Evolutionary conservation across 2,329 filamentous ascomycete genomes (phyloP).

Genomic region (Thielaviopsis euricoi): DNA sequence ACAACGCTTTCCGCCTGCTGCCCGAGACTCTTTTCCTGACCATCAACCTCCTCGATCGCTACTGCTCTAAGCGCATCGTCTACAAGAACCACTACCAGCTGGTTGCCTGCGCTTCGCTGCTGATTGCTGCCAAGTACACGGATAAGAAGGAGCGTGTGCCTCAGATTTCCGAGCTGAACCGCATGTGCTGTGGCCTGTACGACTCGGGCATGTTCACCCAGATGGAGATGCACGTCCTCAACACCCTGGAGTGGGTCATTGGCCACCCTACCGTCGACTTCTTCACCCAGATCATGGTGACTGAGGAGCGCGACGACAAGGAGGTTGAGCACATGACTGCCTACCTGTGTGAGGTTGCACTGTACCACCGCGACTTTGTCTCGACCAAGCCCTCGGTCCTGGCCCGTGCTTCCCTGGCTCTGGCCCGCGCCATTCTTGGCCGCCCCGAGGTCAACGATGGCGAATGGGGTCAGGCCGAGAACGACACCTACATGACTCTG

Average conservation of each 20-base stretch:
- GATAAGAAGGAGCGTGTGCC: slow-evolving; percentile 99
- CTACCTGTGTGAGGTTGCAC: slow-evolving; percentile 85
- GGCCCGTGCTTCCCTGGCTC: slow-evolving; percentile 69
- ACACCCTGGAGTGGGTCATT: slow-evolving; percentile 90
- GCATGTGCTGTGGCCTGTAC: slow-evolving; percentile 97
- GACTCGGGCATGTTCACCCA: slow-evolving; percentile 99
- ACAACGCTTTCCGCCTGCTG: slow-evolving; percentile 82
- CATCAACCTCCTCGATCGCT: slow-evolving; percentile 89
- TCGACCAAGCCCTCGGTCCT: slow-evolving; percentile 82
- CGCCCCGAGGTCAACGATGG: slow-evolving; percentile 59
- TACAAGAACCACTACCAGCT: slow-evolving; percentile 99
- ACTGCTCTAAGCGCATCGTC: slow-evolving; percentile 93
- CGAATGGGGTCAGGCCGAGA: slow-evolving; percentile 61
- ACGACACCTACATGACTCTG: slow-evolving; percentile 44
- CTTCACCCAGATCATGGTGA: slow-evolving; percentile 75
- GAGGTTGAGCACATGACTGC: slow-evolving; percentile 90
- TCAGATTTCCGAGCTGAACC: slow-evolving; percentile 90
- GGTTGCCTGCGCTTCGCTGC: slow-evolving; percentile 84
- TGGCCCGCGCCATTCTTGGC: slow-evolving; percentile 73
- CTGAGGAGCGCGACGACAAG: slow-evolving; percentile 60
- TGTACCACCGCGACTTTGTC: slow-evolving; percentile 95
- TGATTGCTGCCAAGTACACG: slow-evolving; percentile 96
- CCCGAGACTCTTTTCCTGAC: slow-evolving; percentile 93
- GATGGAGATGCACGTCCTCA: slow-evolving; percentile 99
- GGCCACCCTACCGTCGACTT: slow-evolving; percentile 92